Conservation (phyloP, 2,329 filamentous ascomycete genomes). For the Monosporascus cannonballus region DNA sequence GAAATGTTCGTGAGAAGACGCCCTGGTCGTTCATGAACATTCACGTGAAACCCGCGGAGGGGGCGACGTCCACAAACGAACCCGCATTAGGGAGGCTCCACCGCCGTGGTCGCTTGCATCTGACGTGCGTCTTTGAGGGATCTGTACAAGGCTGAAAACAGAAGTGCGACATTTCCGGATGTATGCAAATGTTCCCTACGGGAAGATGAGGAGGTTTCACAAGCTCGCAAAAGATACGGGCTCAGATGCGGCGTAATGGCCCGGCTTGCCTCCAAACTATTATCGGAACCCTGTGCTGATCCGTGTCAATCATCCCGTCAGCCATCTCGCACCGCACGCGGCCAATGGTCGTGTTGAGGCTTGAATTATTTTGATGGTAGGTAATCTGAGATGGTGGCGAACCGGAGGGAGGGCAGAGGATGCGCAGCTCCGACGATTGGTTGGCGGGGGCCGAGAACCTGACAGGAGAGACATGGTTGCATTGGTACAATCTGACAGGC, state of each 20-base stretch:
- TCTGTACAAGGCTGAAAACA: constrained; percentile 27
- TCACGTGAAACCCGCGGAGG: neutral
- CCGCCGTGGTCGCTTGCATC: constrained; percentile 7
- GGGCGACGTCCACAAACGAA: neutral
- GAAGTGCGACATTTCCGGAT: constrained; percentile 14
- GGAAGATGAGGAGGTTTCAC: constrained; percentile 6
- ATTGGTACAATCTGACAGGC: neutral
- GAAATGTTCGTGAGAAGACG: too few relatives aligned
- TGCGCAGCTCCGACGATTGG: neutral
- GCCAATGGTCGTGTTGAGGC: neutral
- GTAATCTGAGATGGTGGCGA: neutral
- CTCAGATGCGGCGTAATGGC: neutral
- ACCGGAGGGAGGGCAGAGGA: neutral
- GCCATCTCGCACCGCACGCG: neutral
- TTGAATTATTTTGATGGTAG: neutral
- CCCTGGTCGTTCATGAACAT: neutral
- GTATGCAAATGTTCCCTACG: constrained; percentile 2
- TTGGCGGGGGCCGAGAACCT: neutral
- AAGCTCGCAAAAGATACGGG: constrained; percentile 3
- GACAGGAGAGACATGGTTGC: neutral
- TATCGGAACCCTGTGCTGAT: neutral
- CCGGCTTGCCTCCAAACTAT: neutral
- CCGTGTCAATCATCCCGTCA: neutral
- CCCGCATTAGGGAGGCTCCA: neutral
- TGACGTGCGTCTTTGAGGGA: constrained; percentile 24